Percentiles rank a stretch among this genome's conserved stretches.
phyloP scores from a whole-genome alignment of 2,329 filamentous ascomycete genomes.

The Aureobasidium sp. region DNA sequence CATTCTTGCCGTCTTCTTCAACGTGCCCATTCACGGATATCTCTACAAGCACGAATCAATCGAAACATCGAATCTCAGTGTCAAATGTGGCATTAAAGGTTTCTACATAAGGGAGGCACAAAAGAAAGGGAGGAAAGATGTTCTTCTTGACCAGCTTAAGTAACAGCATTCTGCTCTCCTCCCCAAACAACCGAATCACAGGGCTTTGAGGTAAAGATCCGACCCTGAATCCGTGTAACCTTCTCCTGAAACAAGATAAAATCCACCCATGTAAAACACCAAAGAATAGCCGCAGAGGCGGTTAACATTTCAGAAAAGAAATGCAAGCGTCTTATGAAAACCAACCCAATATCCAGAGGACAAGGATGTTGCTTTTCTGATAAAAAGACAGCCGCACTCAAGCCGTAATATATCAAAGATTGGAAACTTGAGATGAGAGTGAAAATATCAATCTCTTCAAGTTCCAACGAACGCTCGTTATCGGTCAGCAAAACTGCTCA shows the following conservation, averaged over 20 bases:
- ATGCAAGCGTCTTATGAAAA: slow-evolving; percentile 19
- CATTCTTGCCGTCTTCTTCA: no score
- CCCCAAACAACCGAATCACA: slow-evolving; percentile 19
- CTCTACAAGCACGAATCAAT: no score
- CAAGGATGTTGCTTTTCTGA: slow-evolving; percentile 24
- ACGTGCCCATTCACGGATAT: no score
- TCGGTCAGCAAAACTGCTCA: slow-evolving; percentile 9
- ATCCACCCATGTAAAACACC: slow-evolving; percentile 13
- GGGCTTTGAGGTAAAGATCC: slow-evolving; percentile 1
- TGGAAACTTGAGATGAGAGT: no score
- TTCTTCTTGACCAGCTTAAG: slow-evolving; percentile 18
- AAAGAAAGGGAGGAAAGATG: slow-evolving; percentile 11
- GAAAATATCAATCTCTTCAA: neutral
- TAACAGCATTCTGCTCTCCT: slow-evolving; percentile 21
- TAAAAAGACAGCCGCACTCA: slow-evolving; percentile 19
- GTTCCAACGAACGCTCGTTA: slow-evolving; percentile 14
- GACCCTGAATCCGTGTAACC: slow-evolving; percentile 6
- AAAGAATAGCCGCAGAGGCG: slow-evolving; percentile 15
- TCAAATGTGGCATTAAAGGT: slow-evolving; percentile 14
- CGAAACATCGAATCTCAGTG: neutral
- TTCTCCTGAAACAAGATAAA: slow-evolving; percentile 4
- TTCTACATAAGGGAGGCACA: slow-evolving; percentile 15
- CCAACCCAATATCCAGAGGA: slow-evolving; percentile 30
- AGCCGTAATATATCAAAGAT: slow-evolving; percentile 25
- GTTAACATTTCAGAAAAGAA: neutral